Percentiles rank a stretch among this genome's conserved stretches.
These are phyloP conservation scores for Lunularia cruciata DNA, from an alignment of 225 moss, liverwort and hornwort genomes.

Conservation along the genomic window DNA sequence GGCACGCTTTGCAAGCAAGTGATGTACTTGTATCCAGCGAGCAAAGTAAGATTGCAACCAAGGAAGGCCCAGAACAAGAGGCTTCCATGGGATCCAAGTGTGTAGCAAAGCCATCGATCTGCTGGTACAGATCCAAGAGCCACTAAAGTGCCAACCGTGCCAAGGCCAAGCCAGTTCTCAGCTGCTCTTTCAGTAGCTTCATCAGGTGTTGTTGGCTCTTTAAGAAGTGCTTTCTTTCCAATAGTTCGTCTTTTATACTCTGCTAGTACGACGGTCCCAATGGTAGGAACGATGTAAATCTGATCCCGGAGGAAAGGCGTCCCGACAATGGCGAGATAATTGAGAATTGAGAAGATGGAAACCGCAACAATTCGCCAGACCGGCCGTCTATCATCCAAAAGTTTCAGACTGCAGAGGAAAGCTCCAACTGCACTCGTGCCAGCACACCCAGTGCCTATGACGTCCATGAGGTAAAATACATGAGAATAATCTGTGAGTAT, in stretches of 20 bases:
- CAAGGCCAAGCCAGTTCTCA: constrained; percentile 20
- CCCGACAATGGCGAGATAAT: background rate
- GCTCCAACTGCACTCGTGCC: constrained; percentile 44
- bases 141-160: background rate
- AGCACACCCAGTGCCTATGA: constrained; percentile 51
- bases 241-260: background rate
- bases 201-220: background rate
- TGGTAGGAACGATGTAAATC: constrained; percentile 39
- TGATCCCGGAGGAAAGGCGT: constrained; percentile 44
- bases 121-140: background rate
- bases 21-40: constrained; percentile 34
- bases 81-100: constrained; percentile 3
- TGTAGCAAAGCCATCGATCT: constrained; percentile 35
- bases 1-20: background rate
- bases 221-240: background rate
- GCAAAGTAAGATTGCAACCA: constrained; percentile 38
- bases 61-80: constrained; percentile 40
- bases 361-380: constrained; percentile 28
- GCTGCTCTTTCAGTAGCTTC: constrained; percentile 14
- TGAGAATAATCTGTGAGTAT: constrained; percentile 20
- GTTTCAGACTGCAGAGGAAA: constrained; percentile 31
- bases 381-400: constrained; percentile 42
- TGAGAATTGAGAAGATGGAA: background rate
- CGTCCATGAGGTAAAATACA: constrained; percentile 46
- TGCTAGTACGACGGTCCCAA: background rate